These are phyloP conservation scores for Nidularia pulvinata DNA, from an alignment of 768 basidiomycete species.

Conservation along the genomic window DNA sequence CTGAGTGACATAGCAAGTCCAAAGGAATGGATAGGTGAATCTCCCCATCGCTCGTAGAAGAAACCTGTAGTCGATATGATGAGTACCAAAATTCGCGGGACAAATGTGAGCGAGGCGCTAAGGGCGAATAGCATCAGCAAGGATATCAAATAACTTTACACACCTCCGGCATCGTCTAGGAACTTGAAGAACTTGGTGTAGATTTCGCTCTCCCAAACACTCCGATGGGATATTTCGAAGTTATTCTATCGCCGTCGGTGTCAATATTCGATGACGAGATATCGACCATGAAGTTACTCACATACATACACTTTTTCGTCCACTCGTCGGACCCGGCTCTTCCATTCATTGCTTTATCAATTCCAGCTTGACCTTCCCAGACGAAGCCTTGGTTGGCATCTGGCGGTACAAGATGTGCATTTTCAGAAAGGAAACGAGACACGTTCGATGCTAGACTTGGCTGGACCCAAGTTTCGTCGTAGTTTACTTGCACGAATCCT, in stretches of 20 bases:
- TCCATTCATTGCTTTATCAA: constrained; percentile 18
- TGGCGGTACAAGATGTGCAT: constrained; percentile 7
- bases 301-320: constrained; percentile 23
- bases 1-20: constrained; percentile 22
- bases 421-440: constrained; percentile 15
- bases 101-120: too few species aligned
- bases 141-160: background rate
- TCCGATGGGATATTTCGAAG: constrained; percentile 25
- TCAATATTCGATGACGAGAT: background rate
- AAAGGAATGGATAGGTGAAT: constrained; percentile 23
- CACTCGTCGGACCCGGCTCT: constrained; percentile 20
- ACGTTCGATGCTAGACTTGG: constrained; percentile 21
- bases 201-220: constrained; percentile 19
- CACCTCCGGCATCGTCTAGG: constrained; percentile 20
- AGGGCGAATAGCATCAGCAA: background rate
- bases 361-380: constrained; percentile 14
- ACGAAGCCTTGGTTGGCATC: constrained; percentile 21
- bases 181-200: constrained; percentile 20
- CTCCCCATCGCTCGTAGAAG: constrained; percentile 27
- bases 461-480: constrained; percentile 23
- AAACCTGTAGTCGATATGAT: too few species aligned
- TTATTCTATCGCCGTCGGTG: constrained; percentile 15
- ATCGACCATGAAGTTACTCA: constrained; percentile 10
- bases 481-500: constrained; percentile 23
- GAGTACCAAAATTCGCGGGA: too few species aligned